Evolutionary conservation across 768 basidiomycete species (phyloP), one percentile per base, ranked within the genome.

Genomic region (Stropharia rugosoannulata): DNA sequence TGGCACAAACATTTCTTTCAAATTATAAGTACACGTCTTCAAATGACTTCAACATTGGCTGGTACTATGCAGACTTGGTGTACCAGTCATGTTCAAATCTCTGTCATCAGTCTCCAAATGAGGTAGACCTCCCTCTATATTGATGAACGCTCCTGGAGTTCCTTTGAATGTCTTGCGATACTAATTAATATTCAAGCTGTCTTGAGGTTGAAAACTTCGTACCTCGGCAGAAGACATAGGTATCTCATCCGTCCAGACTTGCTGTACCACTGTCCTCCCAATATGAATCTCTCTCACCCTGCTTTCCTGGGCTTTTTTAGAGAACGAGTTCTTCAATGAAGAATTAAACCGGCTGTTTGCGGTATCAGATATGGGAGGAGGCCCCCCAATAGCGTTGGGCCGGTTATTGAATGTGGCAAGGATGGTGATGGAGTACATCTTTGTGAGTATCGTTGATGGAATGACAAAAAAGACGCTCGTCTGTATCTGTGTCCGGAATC

Each of bases 381-480:
- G 45, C 4, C 45, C 45, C 25, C 45, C 45, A n/a, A 46, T 27
- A 0, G 45, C 45, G 22, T 46, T 22, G 22, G 45, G 45, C 25
- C 70, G 66, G 45, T 67, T 72, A 45, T 72, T 72, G 62, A 72
- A 67, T 2, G 67, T 66, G 27, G 67, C 68, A 40, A 71, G 60
- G 42, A 70, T 66, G 0, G 70, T 68, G 41, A 72, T 70, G 11
- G 71, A 63, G 45, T 73, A 74, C 2, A 74, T 59, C 41, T 73
- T 72, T 15, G 69, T 65, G 50, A 74, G 58, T 39, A 67, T 63
- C 53, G 70, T 68, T 32, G 69, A 63, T 6, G 71, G 70, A n/a
- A 70, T 62, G 51, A 70, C 61, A 52, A 69, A 70, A 54, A 66
- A 71, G 29, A 64, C 59, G 41, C 62, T 65, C 36, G 51, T 51